Base-by-base conservation (phyloP, 2,329 filamentous ascomycete species). In the Dactylellina drechsleri region DNA sequence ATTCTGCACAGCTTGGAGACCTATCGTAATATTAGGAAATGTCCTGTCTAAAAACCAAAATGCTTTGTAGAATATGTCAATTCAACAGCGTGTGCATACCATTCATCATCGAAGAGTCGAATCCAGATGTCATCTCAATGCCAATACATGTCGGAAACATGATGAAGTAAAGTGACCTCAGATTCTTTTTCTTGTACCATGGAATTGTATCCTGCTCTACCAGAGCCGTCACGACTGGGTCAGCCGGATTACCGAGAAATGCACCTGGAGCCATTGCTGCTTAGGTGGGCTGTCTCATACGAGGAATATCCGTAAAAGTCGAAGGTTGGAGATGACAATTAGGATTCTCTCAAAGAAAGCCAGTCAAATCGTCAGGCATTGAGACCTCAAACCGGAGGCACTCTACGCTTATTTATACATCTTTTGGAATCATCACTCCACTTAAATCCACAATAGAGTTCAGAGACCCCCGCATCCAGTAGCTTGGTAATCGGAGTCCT, bases 61-160 rank as follows among this genome's bases (percentile, higher is more conserved):
- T 36, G 1, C 31, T 36, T 8, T 7, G 31, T 36, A 10, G 23
- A 23, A 4, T 23, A 23, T 36, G 31, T 36, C 31, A 5, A 36
- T 10, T 36, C 2, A 36, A 36, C 6, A 10, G 31, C 31, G 10
- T 36, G 10, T 6, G 43, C 61, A 75, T 77, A 68, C 78, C 78
- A 49, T 78, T 79, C 77, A 84, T 84, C 79, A 85, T 83, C 28
- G 83, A 85, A 2, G 84, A 85, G 77, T 87, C 87, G 77, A 88
- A 88, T 0, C 87, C 86, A 2, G 86, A 87, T 0, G 86, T 88
- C 78, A 87, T 87, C 81, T 89, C 87, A 68, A 89, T 87, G 54
- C 87, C 87, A 82, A 89, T 86, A 79, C 86, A 88, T 50, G 86
- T 86, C 20, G 86, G 86, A 70, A 89, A 86, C 58, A 89, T 83